Evolutionary conservation across 257 asterid genomes (phyloP), one percentile per base, ranked within the genome.

Genomic region (Schizonepeta tenuifolia): DNA sequence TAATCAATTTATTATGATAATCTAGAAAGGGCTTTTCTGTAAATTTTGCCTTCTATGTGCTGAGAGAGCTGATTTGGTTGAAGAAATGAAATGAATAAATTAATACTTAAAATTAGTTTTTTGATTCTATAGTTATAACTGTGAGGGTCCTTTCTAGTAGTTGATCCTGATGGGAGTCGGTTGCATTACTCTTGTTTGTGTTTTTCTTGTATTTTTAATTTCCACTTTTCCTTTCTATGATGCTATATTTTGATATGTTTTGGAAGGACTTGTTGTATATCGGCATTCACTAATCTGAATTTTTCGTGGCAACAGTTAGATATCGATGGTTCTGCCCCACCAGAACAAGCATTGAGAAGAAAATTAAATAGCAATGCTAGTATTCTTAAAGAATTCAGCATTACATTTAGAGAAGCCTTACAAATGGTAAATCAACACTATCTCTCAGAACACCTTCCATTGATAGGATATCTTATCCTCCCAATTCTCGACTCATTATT

Each of bases 331-430:
- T 96, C 98, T 58, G 81, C 88, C 50, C 99, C 99, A 44, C 99
- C 98, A 7, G 89, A 88, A 72, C 92, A 92, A 63, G 99, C 99
- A 46, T 90, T 91, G 99, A 92, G 99, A 80, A 87, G 98, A 83
- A 95, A 80, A 79, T 79, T 95, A 74, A 89, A 90, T 70, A 81
- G 91, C 75, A 87, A 86, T 83, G 96, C 97, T 69, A 80, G 98
- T 77, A 85, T 85, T 75, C 95, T 95, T 59, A 92, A 86, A 81
- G 99, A 95, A 83, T 95, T 95, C 89, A 95, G 95, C 69, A 74
- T 95, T 55, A 95, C 99, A 21, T 95, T 95, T 74, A 76, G 65
- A 31, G 99, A 95, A 85, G 99, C 99, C 67, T 72, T 95, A 56
- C 89, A 92, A 84, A 92, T 95, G 99, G 99, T 92, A 84, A 24